Base-by-base conservation (phyloP, 805 yeast species). In the Saturnispora kantuleensis region DNA sequence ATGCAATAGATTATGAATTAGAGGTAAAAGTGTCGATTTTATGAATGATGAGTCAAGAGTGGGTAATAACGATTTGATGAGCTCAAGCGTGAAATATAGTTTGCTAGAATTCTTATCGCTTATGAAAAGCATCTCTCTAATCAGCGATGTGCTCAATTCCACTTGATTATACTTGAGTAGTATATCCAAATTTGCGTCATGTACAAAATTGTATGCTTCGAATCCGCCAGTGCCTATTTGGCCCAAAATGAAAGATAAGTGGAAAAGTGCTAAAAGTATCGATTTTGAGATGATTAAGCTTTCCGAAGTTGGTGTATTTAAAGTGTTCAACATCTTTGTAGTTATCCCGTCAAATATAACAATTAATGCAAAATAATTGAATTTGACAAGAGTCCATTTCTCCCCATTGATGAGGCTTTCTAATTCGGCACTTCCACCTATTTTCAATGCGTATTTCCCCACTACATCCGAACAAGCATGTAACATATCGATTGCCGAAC, bases 171-270 rank as follows among this genome's bases (percentile, higher is more conserved):
- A 52, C 45, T 57, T 68, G 35, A 54, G 3, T 10, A 51, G 17
- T n/a, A 38, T n/a, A 16, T 30, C 21, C 7, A 43, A 30, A 2
- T 49, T 35, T 4, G 77, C 60, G 36, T 70, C 64, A 50, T 75
- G 75, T 12, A 78, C 75, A 56, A 77, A 81, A 52, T 78, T 77
- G 57, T 77, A 81, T 10, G 75, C 68, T 46, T 76, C 77, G 54
- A 79, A 79, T 3, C 84, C 84, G 4, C 83, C 84, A 18, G 74
- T 71, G 0, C 85, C 85, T 8, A 79, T 70, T 17, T 72, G 63
- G 28, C 72, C 68, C 21, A 77, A 53, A 8, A 79, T 62, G 49
- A 71, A 76, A 49, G 74, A 68, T 41, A 70, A 38, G 48, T 70
- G 58, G 53, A 66, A 75, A 10, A 77, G 58, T 6, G 63, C 55